phyloP scores from a whole-genome alignment of 495 filamentous ascomycete species.

The Penicillium daleae region DNA sequence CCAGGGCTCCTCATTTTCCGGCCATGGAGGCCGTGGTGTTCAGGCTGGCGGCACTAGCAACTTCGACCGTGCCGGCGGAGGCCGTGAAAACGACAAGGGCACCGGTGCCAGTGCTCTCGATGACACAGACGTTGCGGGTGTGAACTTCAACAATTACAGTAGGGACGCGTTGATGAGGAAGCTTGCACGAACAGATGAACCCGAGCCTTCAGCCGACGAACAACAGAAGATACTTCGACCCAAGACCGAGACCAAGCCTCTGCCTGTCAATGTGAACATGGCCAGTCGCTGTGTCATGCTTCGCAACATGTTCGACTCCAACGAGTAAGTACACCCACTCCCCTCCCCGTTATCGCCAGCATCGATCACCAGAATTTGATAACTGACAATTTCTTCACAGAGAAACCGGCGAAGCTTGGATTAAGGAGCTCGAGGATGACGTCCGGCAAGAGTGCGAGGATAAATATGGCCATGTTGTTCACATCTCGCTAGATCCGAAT shows the following conservation, averaged over 20 bases:
- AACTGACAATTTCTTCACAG: slow-evolving; percentile 47
- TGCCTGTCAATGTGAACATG: slow-evolving; percentile 87
- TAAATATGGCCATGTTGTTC: slow-evolving; percentile 97
- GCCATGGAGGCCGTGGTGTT: slow-evolving; percentile 84
- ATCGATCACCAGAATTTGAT: background rate
- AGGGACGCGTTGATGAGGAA: slow-evolving; percentile 97
- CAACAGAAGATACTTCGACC: slow-evolving; percentile 74
- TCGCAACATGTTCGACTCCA: slow-evolving; percentile 91
- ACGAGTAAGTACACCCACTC: slow-evolving; percentile 68
- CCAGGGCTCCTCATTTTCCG: slow-evolving; percentile 95
- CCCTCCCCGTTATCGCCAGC: background rate
- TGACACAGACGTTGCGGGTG: slow-evolving; percentile 96
- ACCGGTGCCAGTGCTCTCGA: slow-evolving; percentile 93
- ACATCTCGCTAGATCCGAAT: slow-evolving; percentile 94
- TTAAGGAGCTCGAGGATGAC: slow-evolving; percentile 93
- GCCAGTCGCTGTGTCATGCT: slow-evolving; percentile 93
- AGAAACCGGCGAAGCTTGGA: slow-evolving; percentile 85
- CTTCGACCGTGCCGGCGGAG: slow-evolving; percentile 91
- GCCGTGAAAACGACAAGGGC: slow-evolving; percentile 86
- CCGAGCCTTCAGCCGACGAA: slow-evolving; percentile 63
- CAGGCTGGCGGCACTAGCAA: slow-evolving; percentile 78
- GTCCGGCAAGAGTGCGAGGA: slow-evolving; percentile 90
- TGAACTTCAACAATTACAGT: slow-evolving; percentile 99
- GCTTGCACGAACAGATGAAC: slow-evolving; percentile 93
- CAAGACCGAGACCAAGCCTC: slow-evolving; percentile 77